A percentile compares a stretch with the other conserved stretches of the same genome.
phyloP scores from a whole-genome alignment of 352 stramenopile genomes.

The Phytophthora litchii region DNA sequence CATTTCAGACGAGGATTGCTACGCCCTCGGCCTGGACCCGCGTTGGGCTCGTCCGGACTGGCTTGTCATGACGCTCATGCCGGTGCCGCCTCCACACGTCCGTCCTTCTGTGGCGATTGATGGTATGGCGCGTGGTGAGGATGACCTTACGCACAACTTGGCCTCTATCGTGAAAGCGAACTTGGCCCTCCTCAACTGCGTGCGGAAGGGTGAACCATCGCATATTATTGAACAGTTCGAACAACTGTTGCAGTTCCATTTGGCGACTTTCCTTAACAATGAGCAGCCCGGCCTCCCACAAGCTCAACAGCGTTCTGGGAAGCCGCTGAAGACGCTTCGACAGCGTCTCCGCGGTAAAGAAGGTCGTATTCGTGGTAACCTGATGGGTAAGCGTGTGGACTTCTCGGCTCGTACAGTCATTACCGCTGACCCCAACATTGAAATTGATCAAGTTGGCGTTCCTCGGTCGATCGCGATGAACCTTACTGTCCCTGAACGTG shows the following conservation, averaged over 20 bases:
- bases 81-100: constrained; percentile 98
- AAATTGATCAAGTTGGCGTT: constrained; percentile 99
- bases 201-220: constrained; percentile 94
- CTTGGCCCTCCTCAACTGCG: constrained; percentile 94
- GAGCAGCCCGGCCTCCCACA: constrained; percentile 95
- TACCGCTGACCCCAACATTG: constrained; percentile 98
- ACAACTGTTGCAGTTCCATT: constrained; percentile 86
- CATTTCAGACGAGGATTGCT: constrained; percentile 97
- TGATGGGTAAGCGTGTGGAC: constrained; percentile 99
- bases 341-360: constrained; percentile 97
- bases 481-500: constrained; percentile 97
- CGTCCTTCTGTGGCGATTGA: constrained; percentile 96
- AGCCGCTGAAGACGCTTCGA: constrained; percentile 97
- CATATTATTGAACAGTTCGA: constrained; percentile 97
- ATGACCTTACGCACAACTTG: constrained; percentile 99
- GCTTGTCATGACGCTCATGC: constrained; percentile 98
- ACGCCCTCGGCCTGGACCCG: constrained; percentile 94
- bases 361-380: constrained; percentile 98
- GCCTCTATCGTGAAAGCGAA: constrained; percentile 99
- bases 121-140: constrained; percentile 93
- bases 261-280: constrained; percentile 98
- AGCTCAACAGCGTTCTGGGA: constrained; percentile 96
- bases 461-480: constrained; percentile 98
- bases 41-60: constrained; percentile 97
- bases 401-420: constrained; percentile 99